Evolutionary conservation across 2,329 filamentous ascomycete genomes (phyloP), one percentile per base, ranked within the genome.

Genomic region (Hirsutella minnesotensis): DNA sequence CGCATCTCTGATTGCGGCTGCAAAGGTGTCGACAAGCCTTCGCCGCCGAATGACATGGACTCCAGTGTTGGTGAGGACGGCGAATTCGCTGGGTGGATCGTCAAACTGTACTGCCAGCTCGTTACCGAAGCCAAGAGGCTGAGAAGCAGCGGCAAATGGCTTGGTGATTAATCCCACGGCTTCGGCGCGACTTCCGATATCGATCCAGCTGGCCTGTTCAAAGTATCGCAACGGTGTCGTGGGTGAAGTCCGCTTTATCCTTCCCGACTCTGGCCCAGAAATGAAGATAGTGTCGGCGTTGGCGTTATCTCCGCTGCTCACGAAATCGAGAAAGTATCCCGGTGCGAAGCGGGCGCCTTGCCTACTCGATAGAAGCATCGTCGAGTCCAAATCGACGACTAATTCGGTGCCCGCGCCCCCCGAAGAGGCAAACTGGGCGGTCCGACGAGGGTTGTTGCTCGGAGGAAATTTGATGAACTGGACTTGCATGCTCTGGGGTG

Each of bases 61-160:
- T 3, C 92, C 92, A 13, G 79, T 87, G 53, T 92, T 94, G 27
- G 92, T 96, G 42, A 98, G 72, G 38, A 98, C 79, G 1, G 90
- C 92, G 49, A 96, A 80, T 57, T 98, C 90, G 40, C 83, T 79
- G 0, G 83, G 75, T 0, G 80, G 70, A 46, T 85, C 74, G 55
- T 98, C 92, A 53, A 92, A 98, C 53, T 98, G 94, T n/a, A 94
- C 83, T 1, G 92, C 87, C 44, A 96, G 70, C 63, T 98, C 92
- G 53, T 98, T 98, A 10, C 90, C 89, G 54, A 95, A 96, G 0
- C 89, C 90, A 19, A 79, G 58, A 0, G 86, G 84, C 21, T 77
- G 75, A 10, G 65, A 66, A 1, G 79, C 73, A 9, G 84, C 83
- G 15, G 79, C 73, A 52, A 88, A 90, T 0, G 84, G 77, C 39